Evolutionary conservation across 768 basidiomycete species (phyloP).

Genomic region (Neoboletus brunneissimus): DNA sequence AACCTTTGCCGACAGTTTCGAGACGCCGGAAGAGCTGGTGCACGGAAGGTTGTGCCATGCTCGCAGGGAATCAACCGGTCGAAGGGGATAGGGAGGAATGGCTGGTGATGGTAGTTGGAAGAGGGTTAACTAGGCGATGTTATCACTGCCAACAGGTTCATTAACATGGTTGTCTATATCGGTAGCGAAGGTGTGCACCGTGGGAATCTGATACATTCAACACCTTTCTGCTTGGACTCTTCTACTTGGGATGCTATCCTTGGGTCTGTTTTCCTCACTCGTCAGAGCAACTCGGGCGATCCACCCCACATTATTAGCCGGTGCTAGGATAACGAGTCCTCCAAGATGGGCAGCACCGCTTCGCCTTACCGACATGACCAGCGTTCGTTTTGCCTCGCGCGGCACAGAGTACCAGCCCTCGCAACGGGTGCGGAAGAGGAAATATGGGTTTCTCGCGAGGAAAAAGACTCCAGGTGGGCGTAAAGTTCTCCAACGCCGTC

Average conservation of each 20-base stretch:
- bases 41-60: constrained; percentile 55
- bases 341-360: constrained; percentile 23
- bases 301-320: constrained; percentile 14
- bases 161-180: neutral
- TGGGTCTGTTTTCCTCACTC: constrained; percentile 20
- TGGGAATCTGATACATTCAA: constrained; percentile 15
- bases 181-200: neutral
- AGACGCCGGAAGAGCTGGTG: constrained; percentile 82
- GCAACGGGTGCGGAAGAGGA: constrained; percentile 88
- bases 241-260: constrained; percentile 11
- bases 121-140: neutral
- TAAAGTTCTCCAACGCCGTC: constrained; percentile 67
- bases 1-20: constrained; percentile 92
- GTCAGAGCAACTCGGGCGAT: constrained; percentile 23
- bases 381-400: constrained; percentile 56
- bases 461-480: constrained; percentile 66
- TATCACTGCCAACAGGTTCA: neutral
- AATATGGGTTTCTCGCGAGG: constrained; percentile 85
- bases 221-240: neutral
- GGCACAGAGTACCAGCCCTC: constrained; percentile 98
- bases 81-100: neutral
- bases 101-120: neutral
- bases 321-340: constrained; percentile 14
- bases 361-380: constrained; percentile 16
- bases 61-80: neutral